A percentile compares a stretch with the other conserved stretches of the same genome.
These are phyloP conservation scores for Cairneyella variabilis DNA, from an alignment of 495 filamentous ascomycete species.

Conservation along the genomic window DNA sequence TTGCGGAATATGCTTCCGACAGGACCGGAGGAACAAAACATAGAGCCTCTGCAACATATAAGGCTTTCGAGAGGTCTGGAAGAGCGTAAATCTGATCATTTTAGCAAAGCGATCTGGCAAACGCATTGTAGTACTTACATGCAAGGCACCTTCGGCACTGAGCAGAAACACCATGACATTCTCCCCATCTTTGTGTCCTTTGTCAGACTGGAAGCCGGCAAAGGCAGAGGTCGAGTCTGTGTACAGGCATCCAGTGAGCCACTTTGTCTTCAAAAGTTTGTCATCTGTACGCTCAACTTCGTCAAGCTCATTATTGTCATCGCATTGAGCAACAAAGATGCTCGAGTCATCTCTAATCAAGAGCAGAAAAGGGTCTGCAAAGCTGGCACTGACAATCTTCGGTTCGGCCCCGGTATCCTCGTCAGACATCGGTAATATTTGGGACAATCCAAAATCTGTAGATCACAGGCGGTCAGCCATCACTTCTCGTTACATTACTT, in stretches of 20 bases:
- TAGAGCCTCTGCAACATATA: constrained; percentile 66
- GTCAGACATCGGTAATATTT: constrained; percentile 87
- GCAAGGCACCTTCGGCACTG: constrained; percentile 62
- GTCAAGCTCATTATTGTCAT: constrained; percentile 79
- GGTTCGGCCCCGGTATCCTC: constrained; percentile 78
- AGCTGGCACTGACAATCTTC: constrained; percentile 72
- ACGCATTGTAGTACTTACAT: constrained; percentile 49
- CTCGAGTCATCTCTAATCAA: constrained; percentile 79
- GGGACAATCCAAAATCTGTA: constrained; percentile 76
- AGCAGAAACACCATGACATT: constrained; percentile 71
- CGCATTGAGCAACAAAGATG: constrained; percentile 68
- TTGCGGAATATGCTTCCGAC: constrained; percentile 61
- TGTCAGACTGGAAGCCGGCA: constrained; percentile 32
- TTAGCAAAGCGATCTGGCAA: neutral
- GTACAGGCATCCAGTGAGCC: constrained; percentile 79
- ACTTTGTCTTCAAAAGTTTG: constrained; percentile 53
- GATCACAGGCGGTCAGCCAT: no score
- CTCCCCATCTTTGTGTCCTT: constrained; percentile 36
- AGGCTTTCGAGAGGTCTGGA: constrained; percentile 54
- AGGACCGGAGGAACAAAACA: constrained; percentile 75
- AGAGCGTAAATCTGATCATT: constrained; percentile 55
- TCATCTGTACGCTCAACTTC: constrained; percentile 63
- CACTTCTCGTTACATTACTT: no score
- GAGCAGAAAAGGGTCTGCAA: constrained; percentile 83
- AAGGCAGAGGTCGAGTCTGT: constrained; percentile 59